These are phyloP conservation scores for Phytophthora palmivora DNA, from an alignment of 352 stramenopile species.

Conservation along the genomic window DNA sequence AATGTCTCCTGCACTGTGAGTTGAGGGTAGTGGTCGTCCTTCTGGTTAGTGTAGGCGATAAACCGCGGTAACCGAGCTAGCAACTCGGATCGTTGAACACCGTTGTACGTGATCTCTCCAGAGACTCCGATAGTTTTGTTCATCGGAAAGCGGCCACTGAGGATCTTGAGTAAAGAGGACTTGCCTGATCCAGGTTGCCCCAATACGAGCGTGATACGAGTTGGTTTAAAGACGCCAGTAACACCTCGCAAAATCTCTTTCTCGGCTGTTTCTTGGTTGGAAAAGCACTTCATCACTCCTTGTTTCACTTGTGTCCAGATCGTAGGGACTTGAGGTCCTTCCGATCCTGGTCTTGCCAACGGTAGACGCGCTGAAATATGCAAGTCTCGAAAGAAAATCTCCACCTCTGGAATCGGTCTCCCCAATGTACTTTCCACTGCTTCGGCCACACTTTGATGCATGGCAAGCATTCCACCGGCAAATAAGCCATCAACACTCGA, in stretches of 20 bases:
- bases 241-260: slow-evolving; percentile 52
- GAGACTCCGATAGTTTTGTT: slow-evolving; percentile 48
- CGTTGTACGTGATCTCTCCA: slow-evolving; percentile 58
- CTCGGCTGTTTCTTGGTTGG: slow-evolving; percentile 33
- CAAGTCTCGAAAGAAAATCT: slow-evolving; percentile 62
- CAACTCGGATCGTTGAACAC: slow-evolving; percentile 29
- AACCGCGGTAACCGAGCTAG: slow-evolving; percentile 39
- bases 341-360: slow-evolving; percentile 25
- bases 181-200: slow-evolving; percentile 52
- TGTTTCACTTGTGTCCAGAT: slow-evolving; percentile 42
- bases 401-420: slow-evolving; percentile 52
- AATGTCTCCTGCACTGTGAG: slow-evolving; percentile 95
- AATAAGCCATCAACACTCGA: slow-evolving; percentile 56
- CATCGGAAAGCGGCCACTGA: slow-evolving; percentile 53
- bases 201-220: slow-evolving; percentile 48
- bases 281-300: slow-evolving; percentile 24
- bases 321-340: slow-evolving; percentile 37
- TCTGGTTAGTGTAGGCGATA: slow-evolving; percentile 57
- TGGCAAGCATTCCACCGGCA: slow-evolving; percentile 50
- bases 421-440: slow-evolving; percentile 50
- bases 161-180: slow-evolving; percentile 45
- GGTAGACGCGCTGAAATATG: slow-evolving; percentile 43
- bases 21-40: slow-evolving; percentile 88
- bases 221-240: slow-evolving; percentile 45
- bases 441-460: slow-evolving; percentile 56